phyloP scores from a whole-genome alignment of 768 basidiomycete genomes.

The Amanita rubescens region DNA sequence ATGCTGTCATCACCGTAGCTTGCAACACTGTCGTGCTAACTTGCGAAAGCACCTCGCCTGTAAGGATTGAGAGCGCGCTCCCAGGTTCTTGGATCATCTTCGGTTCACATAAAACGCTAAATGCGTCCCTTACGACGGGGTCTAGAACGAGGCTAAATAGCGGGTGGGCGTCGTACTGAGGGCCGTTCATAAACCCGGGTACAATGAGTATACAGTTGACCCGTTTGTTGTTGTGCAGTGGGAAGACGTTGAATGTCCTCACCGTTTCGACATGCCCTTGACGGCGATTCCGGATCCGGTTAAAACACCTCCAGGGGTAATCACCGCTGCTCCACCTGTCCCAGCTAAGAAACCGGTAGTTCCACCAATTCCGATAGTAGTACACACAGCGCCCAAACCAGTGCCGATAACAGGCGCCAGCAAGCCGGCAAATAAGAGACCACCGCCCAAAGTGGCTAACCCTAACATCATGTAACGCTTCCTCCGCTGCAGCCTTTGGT shows the following conservation, averaged over 20 bases:
- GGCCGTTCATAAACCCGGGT: slow-evolving; percentile 89
- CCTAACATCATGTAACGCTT: slow-evolving; percentile 90
- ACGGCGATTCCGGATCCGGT: slow-evolving; percentile 92
- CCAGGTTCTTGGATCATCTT: slow-evolving; percentile 99
- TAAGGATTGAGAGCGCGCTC: slow-evolving; percentile 85
- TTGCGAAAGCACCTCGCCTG: slow-evolving; percentile 84
- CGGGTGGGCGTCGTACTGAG: slow-evolving; percentile 87
- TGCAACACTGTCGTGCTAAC: slow-evolving; percentile 86
- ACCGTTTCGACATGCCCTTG: slow-evolving; percentile 85
- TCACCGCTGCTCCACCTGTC: slow-evolving; percentile 89
- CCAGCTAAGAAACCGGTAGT: slow-evolving; percentile 89
- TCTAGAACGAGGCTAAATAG: slow-evolving; percentile 97
- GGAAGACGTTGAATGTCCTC: slow-evolving; percentile 85
- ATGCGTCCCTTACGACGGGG: slow-evolving; percentile 93
- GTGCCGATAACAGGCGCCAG: slow-evolving; percentile 95
- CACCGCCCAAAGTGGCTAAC: slow-evolving; percentile 83
- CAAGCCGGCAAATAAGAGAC: slow-evolving; percentile 88
- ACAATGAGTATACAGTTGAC: slow-evolving; percentile 94
- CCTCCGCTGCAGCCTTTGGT: slow-evolving; percentile 59
- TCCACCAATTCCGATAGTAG: slow-evolving; percentile 87
- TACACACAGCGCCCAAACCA: slow-evolving; percentile 84
- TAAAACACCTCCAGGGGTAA: slow-evolving; percentile 89
- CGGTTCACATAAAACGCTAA: slow-evolving; percentile 96
- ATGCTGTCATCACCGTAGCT: slow-evolving; percentile 87
- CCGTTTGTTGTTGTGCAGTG: slow-evolving; percentile 95